These are phyloP conservation scores for Pistacia vera DNA, from an alignment of 345 rosid species.

Conservation along the genomic window DNA sequence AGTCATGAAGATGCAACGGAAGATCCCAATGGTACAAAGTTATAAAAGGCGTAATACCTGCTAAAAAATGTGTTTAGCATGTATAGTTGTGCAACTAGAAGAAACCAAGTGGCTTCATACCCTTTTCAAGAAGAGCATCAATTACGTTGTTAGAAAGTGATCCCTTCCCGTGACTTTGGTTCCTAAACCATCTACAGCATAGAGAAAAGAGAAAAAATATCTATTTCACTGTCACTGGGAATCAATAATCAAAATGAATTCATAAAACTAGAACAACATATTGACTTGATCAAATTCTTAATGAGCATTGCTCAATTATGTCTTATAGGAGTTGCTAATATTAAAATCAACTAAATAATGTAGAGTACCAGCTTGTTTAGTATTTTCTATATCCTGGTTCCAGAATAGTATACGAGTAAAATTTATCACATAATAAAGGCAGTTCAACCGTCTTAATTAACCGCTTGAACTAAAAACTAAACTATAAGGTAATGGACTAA, in stretches of 20 bases:
- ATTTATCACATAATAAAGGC: not conserved
- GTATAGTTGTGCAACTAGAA: slow-evolving; percentile 15
- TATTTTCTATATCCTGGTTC: not conserved
- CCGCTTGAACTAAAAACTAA: too few relatives aligned
- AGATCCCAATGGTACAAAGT: slow-evolving; percentile 96
- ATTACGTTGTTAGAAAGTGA: slow-evolving; percentile 66
- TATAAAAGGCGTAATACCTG: slow-evolving; percentile 70
- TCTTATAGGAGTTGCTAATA: not conserved
- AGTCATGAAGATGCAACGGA: slow-evolving; percentile 79
- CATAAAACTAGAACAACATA: not conserved
- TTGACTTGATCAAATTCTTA: not conserved
- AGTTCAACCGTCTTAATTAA: not conserved
- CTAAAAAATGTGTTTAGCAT: slow-evolving; percentile 21
- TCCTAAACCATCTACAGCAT: slow-evolving; percentile 64
- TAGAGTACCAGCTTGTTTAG: not conserved
- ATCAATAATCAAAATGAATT: not conserved
- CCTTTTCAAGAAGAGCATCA: slow-evolving; percentile 63
- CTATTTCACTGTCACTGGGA: not conserved
- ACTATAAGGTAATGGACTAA: too few relatives aligned
- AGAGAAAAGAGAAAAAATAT: not conserved
- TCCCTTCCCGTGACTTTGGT: slow-evolving; percentile 61
- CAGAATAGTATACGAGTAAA: not conserved
- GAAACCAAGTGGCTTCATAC: slow-evolving; percentile 40
- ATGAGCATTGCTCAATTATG: not conserved
- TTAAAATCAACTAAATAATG: not conserved